Base-by-base conservation (phyloP, 257 asterid genomes). In the Solanum sitiens region DNA sequence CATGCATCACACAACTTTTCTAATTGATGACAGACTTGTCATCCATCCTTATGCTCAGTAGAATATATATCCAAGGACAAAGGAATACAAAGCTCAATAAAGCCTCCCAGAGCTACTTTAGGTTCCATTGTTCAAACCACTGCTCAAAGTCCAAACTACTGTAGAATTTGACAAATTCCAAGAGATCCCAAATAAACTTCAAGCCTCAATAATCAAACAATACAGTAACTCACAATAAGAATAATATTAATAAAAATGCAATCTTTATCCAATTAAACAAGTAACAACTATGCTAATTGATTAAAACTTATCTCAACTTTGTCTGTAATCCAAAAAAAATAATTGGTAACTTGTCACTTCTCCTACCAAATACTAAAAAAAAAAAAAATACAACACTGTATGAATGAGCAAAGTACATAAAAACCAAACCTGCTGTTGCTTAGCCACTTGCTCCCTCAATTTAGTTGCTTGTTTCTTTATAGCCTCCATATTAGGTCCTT, bases 391-490 rank as follows among this genome's bases (percentile, higher is more conserved):
- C 2, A 79, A 14, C 37, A 45, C 67, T 25, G 25, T 15, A 79
- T 14, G 10, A 74, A 37, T 4, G 15, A 10, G 82, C 23, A 86
- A 79, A 37, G 59, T 82, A 37, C 76, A 42, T 76, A 87, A 0
- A 35, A 71, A 53, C 32, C 63, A 83, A 72, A 95, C 99, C 99
- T 97, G 98, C 32, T 97, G 99, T 79, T 97, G 99, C 89, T 93
- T 93, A 47, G 99, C 99, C 61, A 97, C 99, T 93, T 97, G 98
- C 86, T 95, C 98, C 86, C 99, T 94, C 53, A 97, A 89, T 92
- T 93, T 95, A 91, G 92, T 93, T 16, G 99, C 99, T 89, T 97
- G 98, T 92, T 95, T 95, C 98, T 94, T 97, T 25, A 97, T 94
- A 91, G 98, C 96, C 83, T 97, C 98, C 98, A 97, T 95, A 80